Base-by-base conservation (phyloP, 2,329 filamentous ascomycete species). In the Microdochium trichocladiopsis region DNA sequence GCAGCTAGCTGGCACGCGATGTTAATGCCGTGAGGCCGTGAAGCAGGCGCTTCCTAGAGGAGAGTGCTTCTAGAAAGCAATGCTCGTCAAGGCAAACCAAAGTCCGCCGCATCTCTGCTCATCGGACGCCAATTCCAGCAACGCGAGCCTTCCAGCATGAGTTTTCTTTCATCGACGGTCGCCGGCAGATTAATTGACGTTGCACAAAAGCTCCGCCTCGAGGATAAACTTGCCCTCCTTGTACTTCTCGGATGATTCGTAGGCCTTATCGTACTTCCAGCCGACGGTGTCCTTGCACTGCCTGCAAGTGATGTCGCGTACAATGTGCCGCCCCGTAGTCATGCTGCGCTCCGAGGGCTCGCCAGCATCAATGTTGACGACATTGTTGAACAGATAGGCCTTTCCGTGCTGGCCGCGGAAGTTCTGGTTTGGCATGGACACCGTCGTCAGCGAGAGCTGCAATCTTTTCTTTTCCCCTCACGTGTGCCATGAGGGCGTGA, bases 211-310 rank as follows among this genome's bases (percentile, higher is more conserved):
- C 74, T 96, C 92, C 28, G 88, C 89, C 75, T 97, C 93, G 53
- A 99, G 78, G 55, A 99, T 99, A 68, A 88, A 97, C 74, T 97
- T 99, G 52, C 91, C 92, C 77, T 99, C 94, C 76, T 99, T 99
- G 74, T 99, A 99, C 73, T 96, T 96, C 79, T 99, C 93, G 58
- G 80, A 86, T 31, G 76, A 71, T 74, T 99, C 94, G 68, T 88
- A 97, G 1, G 94, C 94, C 74, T 95, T 96, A 72, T 99, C 94
- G 69, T 99, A 99, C 70, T 96, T 97, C 94, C 94, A 99, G 33
- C 94, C 94, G 51, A 99, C 94, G 25, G 87, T 88, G 69, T 92
- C 88, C 66, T 87, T 88, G 80, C 94, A 99, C 70, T 95, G 89
- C 53, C 87, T 82, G 75, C 94, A 99, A 53, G 78, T 78, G 63